Evolutionary conservation across 148 eudicot genomes (phyloP).

Genomic region (Fagopyrum tataricum): DNA sequence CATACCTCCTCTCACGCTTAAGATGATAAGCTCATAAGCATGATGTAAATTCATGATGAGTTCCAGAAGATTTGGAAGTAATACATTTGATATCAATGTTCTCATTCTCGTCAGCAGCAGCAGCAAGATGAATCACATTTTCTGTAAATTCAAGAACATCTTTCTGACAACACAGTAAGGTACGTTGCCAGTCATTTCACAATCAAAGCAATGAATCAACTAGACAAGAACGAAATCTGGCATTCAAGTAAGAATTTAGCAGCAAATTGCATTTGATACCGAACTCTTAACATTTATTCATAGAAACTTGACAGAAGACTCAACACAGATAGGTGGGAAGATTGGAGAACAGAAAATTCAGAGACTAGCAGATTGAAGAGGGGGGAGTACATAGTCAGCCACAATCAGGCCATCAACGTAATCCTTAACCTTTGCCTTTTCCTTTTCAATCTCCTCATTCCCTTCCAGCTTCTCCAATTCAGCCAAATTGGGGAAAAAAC

Average conservation of each 20-base stretch:
- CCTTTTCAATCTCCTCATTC: conserved; percentile 29
- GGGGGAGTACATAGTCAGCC: conserved; percentile 51
- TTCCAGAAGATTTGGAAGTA: conserved; percentile 49
- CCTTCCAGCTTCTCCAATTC: conserved; percentile 51
- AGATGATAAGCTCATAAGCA: conserved; percentile 45
- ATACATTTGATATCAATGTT: conserved; percentile 24
- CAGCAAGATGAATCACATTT: conserved; percentile 64
- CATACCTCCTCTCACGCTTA: conserved; percentile 46
- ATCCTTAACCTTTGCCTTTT: conserved; percentile 69
- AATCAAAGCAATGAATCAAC: too few relatives aligned
- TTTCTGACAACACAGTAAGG: conserved; percentile 10
- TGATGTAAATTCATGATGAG: conserved; percentile 53
- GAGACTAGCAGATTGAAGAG: conserved; percentile 13
- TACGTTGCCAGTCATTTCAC: too few relatives aligned
- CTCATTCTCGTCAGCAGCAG: conserved; percentile 40
- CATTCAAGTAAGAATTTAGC: neutral
- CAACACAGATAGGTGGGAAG: neutral
- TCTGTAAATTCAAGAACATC: conserved; percentile 63
- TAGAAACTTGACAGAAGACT: neutral
- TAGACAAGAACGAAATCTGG: too few relatives aligned
- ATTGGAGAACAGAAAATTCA: neutral
- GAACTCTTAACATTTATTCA: neutral
- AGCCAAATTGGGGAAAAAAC: conserved; percentile 37
- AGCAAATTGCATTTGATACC: neutral
- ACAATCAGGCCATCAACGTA: conserved; percentile 50